Base-by-base conservation (phyloP, 345 rosid species). In the Eucalyptus pauciflora region DNA sequence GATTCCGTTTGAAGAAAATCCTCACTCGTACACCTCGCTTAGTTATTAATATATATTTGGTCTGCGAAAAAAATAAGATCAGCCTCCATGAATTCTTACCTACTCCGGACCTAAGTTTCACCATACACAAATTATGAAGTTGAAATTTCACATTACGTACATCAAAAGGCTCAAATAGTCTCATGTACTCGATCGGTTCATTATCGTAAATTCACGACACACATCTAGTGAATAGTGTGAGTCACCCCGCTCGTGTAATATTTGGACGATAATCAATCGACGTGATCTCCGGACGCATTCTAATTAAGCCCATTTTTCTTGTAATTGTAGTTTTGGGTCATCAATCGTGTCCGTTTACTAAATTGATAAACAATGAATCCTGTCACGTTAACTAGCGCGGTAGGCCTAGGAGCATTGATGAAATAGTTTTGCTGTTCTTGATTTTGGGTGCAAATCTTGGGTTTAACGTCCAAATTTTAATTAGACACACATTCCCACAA, bases 401-500 rank as follows among this genome's bases (percentile, higher is more conserved):
- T 50, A 50, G 24, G 58, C 24, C 24, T 18, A 54, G 58, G 58
- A 52, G 58, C 58, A 52, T 52, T 52, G 58, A 18, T 18, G 10
- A 52, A 52, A 52, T 52, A 52, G 58, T 52, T 52, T 52, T 52
- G 24, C 56, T 17, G 24, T 52, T 18, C 24, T 52, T 52, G 25
- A 52, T 52, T 52, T 52, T 52, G 58, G 58, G 58, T 52, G 24
- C 58, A 52, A 52, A 52, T 52, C 58, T 20, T 52, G 1, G 58
- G 58, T 50, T 50, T 50, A 16, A 50, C 54, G 54, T 50, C 54
- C 54, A 50, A 50, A 50, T 50, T 50, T 50, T 50, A 50, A 50
- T 50, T 50, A 16, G 54, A 18, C 54, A 16, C 54, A 16, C 54
- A 50, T 56, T 62, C 89, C 95, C 7, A 93, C 94, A 13, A 87